A percentile compares a stretch with the other conserved stretches of the same genome.
Conservation (phyloP, 129 eudicot genomes). For the Daucus carota region DH1_v3.0 NC_030383.2:5339001-5339500, state of each 20-base stretch:
- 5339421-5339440: slow-evolving; percentile 67
- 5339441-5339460: slow-evolving; percentile 99
- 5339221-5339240: not conserved
- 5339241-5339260: slow-evolving; percentile 9
- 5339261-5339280: slow-evolving; percentile 18
- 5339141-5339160: not conserved
- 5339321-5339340: slow-evolving; percentile 61
- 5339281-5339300: slow-evolving; percentile 91
- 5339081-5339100: not conserved
- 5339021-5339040: not conserved
- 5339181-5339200: not conserved
- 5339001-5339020: not conserved
- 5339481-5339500: not conserved
- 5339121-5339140: not conserved
- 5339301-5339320: slow-evolving; percentile 83
- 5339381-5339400: slow-evolving; percentile 44
- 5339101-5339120: not conserved
- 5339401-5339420: slow-evolving; percentile 50
- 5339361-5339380: slow-evolving; percentile 66
- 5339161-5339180: not conserved
- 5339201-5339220: not conserved
- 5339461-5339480: slow-evolving; percentile 62
- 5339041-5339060: not conserved
- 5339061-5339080: not conserved
- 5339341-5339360: slow-evolving; percentile 87